These are phyloP conservation scores for Saccharomycopsis oosterbeekiorum DNA, from an alignment of 805 yeast species.

Conservation along the genomic window DNA sequence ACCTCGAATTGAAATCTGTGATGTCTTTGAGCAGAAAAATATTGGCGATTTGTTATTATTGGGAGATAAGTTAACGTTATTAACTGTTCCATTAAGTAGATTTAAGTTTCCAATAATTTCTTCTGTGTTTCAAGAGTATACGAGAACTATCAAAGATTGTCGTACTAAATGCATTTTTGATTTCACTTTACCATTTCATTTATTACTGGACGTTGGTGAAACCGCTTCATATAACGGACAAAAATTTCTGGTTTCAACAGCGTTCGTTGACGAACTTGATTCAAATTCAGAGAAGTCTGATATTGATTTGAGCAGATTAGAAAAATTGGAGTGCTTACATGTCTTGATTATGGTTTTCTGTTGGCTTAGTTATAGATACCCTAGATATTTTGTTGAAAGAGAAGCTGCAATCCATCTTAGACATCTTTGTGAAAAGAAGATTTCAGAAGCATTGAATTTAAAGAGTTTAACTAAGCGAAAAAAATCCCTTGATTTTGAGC, in stretches of 20 bases:
- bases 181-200: constrained; percentile 24
- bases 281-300: neutral
- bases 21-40: constrained; percentile 30
- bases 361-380: constrained; percentile 86
- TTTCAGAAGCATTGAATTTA: constrained; percentile 25
- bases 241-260: neutral
- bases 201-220: neutral
- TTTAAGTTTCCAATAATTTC: constrained; percentile 22
- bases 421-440: constrained; percentile 49
- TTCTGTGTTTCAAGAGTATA: constrained; percentile 34
- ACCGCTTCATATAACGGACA: neutral
- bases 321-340: constrained; percentile 54
- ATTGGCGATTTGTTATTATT: constrained; percentile 34
- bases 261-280: neutral
- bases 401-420: constrained; percentile 66
- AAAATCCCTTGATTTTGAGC: neutral
- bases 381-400: constrained; percentile 66
- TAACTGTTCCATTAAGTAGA: constrained; percentile 46
- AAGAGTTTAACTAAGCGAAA: neutral
- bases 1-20: constrained; percentile 32
- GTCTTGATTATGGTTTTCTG: constrained; percentile 55
- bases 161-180: constrained; percentile 7
- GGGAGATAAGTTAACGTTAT: constrained; percentile 46
- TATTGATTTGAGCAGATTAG: constrained; percentile 1
- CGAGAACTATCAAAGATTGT: constrained; percentile 41